phyloP scores from a whole-genome alignment of 2,329 filamentous ascomycete species.

The Beauveria australis region DNA sequence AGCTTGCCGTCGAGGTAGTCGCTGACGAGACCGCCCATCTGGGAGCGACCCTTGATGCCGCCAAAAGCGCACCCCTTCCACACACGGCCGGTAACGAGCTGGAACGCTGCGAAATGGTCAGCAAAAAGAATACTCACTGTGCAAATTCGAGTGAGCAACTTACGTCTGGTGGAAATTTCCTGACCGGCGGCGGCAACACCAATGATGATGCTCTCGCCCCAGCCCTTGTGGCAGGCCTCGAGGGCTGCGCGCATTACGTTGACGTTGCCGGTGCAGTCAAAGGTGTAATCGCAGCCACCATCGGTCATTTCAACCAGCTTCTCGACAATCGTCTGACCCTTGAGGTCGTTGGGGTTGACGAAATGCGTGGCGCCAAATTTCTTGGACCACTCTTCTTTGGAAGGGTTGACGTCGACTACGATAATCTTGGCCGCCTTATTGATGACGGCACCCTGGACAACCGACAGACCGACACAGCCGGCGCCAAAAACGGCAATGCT shows the following conservation, averaged over 20 bases:
- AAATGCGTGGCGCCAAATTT: slow-evolving; percentile 98
- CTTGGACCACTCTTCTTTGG: slow-evolving; percentile 82
- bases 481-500: slow-evolving; percentile 91
- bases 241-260: slow-evolving; percentile 91
- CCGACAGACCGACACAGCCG: slow-evolving; percentile 89
- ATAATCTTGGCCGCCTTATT: slow-evolving; percentile 75
- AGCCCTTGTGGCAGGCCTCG: slow-evolving; percentile 98
- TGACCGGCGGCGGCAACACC: slow-evolving; percentile 94
- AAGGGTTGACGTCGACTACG: slow-evolving; percentile 68
- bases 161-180: slow-evolving; percentile 89
- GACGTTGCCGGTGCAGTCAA: slow-evolving; percentile 97
- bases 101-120: slow-evolving; percentile 61
- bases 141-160: slow-evolving; percentile 31
- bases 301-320: slow-evolving; percentile 96
- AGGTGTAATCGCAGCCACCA: slow-evolving; percentile 96
- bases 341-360: slow-evolving; percentile 80
- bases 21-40: slow-evolving; percentile 76
- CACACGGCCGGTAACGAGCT: slow-evolving; percentile 92
- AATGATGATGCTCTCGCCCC: slow-evolving; percentile 97
- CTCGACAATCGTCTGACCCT: slow-evolving; percentile 76
- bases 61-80: slow-evolving; percentile 98
- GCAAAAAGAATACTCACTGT: slow-evolving; percentile 10
- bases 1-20: slow-evolving; percentile 86
- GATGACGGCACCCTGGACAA: slow-evolving; percentile 86
- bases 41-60: slow-evolving; percentile 93